Evolutionary conservation across 306 rosid genomes (phyloP).

Genomic region (Rosa multiflora): DNA sequence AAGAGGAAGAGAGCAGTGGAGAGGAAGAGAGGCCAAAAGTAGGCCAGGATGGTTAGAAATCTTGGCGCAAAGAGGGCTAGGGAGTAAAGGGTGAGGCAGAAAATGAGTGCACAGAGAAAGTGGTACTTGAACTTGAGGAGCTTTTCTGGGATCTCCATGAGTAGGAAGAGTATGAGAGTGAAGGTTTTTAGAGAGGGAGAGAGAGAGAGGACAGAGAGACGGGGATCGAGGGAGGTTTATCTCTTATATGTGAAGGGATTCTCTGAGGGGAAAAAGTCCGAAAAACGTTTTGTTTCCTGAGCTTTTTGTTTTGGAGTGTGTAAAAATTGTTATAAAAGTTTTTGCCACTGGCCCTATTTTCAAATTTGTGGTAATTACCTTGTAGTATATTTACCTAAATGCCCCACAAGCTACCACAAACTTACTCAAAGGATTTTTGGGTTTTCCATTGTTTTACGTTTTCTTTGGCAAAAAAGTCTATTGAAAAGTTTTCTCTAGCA

Average conservation of each 20-base stretch:
- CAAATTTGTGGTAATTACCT: background rate
- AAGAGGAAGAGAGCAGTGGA: conserved; percentile 79
- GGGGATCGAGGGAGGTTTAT: background rate
- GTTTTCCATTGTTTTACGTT: no score
- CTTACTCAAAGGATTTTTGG: no score
- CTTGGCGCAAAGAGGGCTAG: conserved; percentile 51
- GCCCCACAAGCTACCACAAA: background rate
- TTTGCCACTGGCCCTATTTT: background rate
- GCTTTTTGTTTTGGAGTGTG: conserved; percentile 7
- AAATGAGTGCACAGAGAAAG: conserved; percentile 28
- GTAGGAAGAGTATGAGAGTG: background rate
- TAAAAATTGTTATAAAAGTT: background rate
- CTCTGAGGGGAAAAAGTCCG: conserved; percentile 19
- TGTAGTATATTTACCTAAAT: background rate
- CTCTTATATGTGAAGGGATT: conserved; percentile 39
- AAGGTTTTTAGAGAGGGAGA: conserved; percentile 2
- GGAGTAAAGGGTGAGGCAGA: conserved; percentile 28
- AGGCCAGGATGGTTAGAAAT: conserved; percentile 57
- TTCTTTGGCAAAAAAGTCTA: no score
- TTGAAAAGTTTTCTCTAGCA: no score
- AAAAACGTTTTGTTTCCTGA: background rate
- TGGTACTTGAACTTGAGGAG: conserved; percentile 53
- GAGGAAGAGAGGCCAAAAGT: conserved; percentile 91
- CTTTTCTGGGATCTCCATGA: conserved; percentile 77
- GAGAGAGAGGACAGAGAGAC: background rate